Evolutionary conservation across 176 grass and related monocot genomes (phyloP).

Genomic region (Lolium multiflorum): DNA sequence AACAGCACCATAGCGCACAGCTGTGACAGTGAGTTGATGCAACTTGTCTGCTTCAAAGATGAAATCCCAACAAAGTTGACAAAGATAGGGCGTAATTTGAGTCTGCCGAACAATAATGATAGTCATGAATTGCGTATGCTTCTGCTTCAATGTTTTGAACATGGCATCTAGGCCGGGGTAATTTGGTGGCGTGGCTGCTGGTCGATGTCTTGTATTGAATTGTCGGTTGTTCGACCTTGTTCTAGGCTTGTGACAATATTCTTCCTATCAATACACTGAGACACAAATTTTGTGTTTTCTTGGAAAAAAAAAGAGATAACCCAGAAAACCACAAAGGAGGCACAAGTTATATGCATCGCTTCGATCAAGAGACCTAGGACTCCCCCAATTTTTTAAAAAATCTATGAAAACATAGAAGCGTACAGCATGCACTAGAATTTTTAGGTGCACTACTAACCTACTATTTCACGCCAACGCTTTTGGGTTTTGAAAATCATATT

Average conservation of each 20-base stretch:
- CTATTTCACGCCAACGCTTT: neutral
- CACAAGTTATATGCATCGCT: neutral
- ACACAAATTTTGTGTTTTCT: too few relatives aligned
- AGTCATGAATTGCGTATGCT: neutral
- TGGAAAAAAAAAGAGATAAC: neutral
- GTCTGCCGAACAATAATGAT: neutral
- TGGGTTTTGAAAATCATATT: too few relatives aligned
- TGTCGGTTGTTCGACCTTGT: too few relatives aligned
- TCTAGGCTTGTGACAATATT: too few relatives aligned
- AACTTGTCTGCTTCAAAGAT: neutral
- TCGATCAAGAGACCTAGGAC: too few relatives aligned
- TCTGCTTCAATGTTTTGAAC: neutral
- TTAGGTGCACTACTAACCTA: neutral
- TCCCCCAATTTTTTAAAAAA: too few relatives aligned
- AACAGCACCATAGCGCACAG: neutral
- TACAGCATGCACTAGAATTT: neutral
- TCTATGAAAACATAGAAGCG: neutral
- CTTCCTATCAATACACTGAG: too few relatives aligned
- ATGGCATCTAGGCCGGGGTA: neutral
- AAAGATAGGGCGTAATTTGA: neutral
- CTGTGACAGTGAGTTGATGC: neutral
- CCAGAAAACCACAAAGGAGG: neutral
- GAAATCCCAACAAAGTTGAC: conserved; percentile 1
- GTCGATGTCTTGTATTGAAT: too few relatives aligned
- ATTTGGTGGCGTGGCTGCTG: too few relatives aligned